Conservation (phyloP, 2,329 filamentous ascomycete genomes). For the Colletotrichum tofieldiae region DNA sequence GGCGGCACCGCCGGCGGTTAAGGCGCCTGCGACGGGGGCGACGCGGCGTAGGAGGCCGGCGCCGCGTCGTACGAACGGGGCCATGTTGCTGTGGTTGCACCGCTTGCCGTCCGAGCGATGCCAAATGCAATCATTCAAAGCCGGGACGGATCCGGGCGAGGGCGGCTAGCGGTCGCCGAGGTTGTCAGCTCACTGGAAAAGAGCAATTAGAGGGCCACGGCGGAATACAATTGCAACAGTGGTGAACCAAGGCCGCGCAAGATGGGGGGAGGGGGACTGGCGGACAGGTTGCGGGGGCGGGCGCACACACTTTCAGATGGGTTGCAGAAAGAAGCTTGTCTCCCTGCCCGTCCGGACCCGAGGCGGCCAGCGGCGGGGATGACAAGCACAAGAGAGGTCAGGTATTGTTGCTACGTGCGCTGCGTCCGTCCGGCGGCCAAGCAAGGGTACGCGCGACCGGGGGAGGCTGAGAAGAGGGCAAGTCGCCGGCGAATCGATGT, state of each 20-base stretch:
- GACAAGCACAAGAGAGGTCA: not conserved
- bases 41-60: slow-evolving; percentile 46
- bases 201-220: not conserved
- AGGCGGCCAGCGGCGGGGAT: no score
- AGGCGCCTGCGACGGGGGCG: no score
- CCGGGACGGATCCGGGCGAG: not conserved
- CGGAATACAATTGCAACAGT: not conserved
- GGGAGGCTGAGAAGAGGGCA: no score
- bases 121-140: not conserved
- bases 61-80: slow-evolving; percentile 41
- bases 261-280: no score
- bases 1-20: slow-evolving; percentile 51
- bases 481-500: no score
- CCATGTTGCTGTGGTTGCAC: slow-evolving; percentile 5
- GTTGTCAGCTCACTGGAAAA: not conserved
- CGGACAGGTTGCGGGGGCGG: no score
- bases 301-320: no score
- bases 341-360: no score
- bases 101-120: not conserved
- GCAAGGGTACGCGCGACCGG: no score
- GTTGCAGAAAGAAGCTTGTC: no score
- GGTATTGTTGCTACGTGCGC: not conserved
- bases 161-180: not conserved
- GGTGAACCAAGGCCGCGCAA: no score
- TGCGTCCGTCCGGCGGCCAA: not conserved